Evolutionary conservation across 805 yeast species (phyloP), one percentile per base, ranked within the genome.

Genomic region (Zygotorulaspora chibaensis): DNA sequence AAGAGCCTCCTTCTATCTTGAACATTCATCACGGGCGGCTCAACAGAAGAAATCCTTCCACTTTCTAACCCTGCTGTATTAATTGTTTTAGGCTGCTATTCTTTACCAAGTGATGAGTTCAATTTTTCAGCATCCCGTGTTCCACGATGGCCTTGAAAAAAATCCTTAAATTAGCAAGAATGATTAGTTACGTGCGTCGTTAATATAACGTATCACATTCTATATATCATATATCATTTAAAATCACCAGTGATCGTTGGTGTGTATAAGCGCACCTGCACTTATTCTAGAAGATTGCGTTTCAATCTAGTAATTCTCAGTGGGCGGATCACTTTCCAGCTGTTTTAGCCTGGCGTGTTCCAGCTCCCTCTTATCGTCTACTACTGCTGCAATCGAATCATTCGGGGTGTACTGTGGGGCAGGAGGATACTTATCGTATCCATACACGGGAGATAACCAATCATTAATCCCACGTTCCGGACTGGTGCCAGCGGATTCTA

Each of bases 1-100:
- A 85, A 59, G n/a, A 89, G 72, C 63, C 96, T 76, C 73, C 96
- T 79, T 72, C 96, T 79, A 61, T 91, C 97, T 35, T 61, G 63
- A 7, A 59, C 59, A 41, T 56, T 58, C 68, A 63, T 62, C 13
- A 33, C 16, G n/a, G 33, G 6, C 33, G 9, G 8, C 15, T 29
- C 8, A 8, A 29, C 3, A 13, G 33, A 29, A 4, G 25, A 5
- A 20, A 20, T 7, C 4, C 25, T 7, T 7, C 7, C 7, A 7
- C 25, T 20, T 20, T 20, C 25, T 20, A 20, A 20, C 25, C 25
- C 25, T 20, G 25, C 25, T 20, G 25, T 20, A 5, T 20, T 20
- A 7, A 20, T 5, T 5, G 25, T 20, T 20, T 20, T 20, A 4
- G 7, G 25, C 7, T 20, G 25, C 25, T 20, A 7, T 5, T 7